Conservation (phyloP, 1,284 basidiomycete genomes). For the Phenoliferia sp. region DNA sequence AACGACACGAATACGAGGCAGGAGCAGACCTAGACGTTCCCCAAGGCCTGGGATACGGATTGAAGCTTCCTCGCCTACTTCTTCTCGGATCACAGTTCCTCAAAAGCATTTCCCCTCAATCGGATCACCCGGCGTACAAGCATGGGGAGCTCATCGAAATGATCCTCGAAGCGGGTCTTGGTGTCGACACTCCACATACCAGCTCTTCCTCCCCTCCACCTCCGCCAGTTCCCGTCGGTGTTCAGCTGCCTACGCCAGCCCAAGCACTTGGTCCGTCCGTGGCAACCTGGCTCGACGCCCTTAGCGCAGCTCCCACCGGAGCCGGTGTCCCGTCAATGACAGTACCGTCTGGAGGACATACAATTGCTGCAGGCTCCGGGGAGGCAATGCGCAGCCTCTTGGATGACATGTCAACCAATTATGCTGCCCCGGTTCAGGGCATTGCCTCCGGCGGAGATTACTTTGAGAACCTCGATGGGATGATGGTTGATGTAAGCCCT, state of each 20-base stretch:
- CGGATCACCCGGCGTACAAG: constrained; percentile 7
- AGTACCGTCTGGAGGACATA: not conserved
- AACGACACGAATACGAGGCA: constrained; percentile 10
- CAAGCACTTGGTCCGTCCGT: not conserved
- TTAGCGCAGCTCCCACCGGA: not conserved
- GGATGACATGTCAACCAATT: not conserved
- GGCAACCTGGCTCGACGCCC: not conserved
- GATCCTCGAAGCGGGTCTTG: constrained; percentile 8
- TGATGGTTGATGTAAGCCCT: no score
- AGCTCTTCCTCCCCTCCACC: not conserved
- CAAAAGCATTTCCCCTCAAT: constrained; percentile 8
- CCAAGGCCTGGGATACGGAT: not conserved
- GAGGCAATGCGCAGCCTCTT: not conserved
- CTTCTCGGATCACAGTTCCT: constrained; percentile 12
- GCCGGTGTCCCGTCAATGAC: not conserved
- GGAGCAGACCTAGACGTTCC: constrained; percentile 7
- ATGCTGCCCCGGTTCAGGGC: not conserved
- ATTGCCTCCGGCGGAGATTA: not conserved
- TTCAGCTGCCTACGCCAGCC: not conserved
- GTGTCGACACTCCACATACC: not conserved
- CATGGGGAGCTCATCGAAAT: constrained; percentile 8
- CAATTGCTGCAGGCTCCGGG: not conserved
- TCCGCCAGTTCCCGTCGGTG: not conserved
- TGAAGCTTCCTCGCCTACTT: constrained; percentile 4
- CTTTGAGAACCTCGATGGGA: not conserved